Percentiles rank a stretch among this genome's conserved stretches.
Conservation (phyloP, 768 basidiomycete species). For the Kwoniella sp. region DNA sequence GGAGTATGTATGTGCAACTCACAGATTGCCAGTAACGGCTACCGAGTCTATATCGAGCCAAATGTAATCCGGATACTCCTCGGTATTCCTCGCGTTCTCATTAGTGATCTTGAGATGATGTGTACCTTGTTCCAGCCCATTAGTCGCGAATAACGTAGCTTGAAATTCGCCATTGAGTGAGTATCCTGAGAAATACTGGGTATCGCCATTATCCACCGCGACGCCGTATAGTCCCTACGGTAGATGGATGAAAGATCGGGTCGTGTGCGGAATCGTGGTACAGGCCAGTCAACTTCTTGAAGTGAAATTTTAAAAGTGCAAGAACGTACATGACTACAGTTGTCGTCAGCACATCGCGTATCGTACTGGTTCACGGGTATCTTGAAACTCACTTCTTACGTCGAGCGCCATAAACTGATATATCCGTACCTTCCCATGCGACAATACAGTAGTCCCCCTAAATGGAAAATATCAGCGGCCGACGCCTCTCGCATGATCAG, state of each 20-base stretch:
- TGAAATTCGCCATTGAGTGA: constrained; percentile 29
- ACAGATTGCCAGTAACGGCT: constrained; percentile 40
- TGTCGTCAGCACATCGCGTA: constrained; percentile 2
- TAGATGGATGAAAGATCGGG: not conserved
- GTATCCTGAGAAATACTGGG: constrained; percentile 41
- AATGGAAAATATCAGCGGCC: no score
- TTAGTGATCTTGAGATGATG: constrained; percentile 41
- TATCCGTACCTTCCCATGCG: constrained; percentile 42
- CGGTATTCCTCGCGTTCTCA: constrained; percentile 37
- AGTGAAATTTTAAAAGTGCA: no score
- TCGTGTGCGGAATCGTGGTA: not conserved
- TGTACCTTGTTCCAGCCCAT: constrained; percentile 37
- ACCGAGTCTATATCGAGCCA: constrained; percentile 44
- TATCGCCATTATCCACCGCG: constrained; percentile 26
- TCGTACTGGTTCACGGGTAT: not conserved
- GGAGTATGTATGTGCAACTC: no score
- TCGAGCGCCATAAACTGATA: constrained; percentile 39
- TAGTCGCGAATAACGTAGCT: constrained; percentile 36
- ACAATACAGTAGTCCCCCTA: constrained; percentile 45
- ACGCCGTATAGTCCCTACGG: constrained; percentile 43
- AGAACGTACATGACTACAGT: constrained; percentile 21
- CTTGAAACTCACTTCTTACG: constrained; percentile 39
- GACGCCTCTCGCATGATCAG: no score
- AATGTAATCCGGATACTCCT: constrained; percentile 31
- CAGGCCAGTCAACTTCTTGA: no score